Conservation (phyloP, 2,329 filamentous ascomycete genomes). For the Metarhizium anisopliae region DNA sequence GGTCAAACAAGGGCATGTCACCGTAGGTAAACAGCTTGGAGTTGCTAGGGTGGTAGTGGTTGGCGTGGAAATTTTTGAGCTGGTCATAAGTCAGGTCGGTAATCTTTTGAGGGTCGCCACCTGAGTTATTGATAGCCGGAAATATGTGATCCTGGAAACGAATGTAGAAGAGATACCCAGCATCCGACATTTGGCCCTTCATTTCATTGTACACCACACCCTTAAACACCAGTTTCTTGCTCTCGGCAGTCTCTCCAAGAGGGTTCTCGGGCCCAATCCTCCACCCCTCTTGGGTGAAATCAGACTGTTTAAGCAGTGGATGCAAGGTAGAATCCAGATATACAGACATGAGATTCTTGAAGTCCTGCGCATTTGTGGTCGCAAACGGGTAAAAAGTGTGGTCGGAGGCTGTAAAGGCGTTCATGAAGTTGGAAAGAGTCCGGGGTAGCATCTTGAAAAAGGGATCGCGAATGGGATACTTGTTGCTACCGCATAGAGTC, state of each 20-base stretch:
- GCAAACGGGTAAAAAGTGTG: slow-evolving; percentile 98
- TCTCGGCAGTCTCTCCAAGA: slow-evolving; percentile 44
- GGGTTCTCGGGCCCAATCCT: slow-evolving; percentile 89
- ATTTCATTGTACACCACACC: slow-evolving; percentile 99
- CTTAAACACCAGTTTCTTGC: slow-evolving; percentile 79
- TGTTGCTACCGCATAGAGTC: slow-evolving; percentile 88
- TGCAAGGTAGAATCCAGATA: slow-evolving; percentile 92
- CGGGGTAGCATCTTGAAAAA: slow-evolving; percentile 99
- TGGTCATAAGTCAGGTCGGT: slow-evolving; percentile 91
- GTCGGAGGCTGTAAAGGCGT: slow-evolving; percentile 92
- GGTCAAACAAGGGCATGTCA: slow-evolving; percentile 76
- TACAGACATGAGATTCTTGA: slow-evolving; percentile 90
- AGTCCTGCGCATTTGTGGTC: slow-evolving; percentile 91
- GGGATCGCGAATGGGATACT: slow-evolving; percentile 93
- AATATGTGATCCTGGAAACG: slow-evolving; percentile 91
- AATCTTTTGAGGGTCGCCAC: slow-evolving; percentile 92
- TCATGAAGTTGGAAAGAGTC: slow-evolving; percentile 99
- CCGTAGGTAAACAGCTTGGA: slow-evolving; percentile 94
- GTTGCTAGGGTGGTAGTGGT: slow-evolving; percentile 97
- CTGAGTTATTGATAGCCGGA: slow-evolving; percentile 90
- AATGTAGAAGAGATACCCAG: slow-evolving; percentile 92
- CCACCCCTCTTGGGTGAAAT: slow-evolving; percentile 97
- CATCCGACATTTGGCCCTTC: slow-evolving; percentile 98
- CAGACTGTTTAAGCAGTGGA: slow-evolving; percentile 78
- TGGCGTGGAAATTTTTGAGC: slow-evolving; percentile 76